Conservation (phyloP, 2,329 filamentous ascomycete genomes). For the Scedosporium aurantiacum region DNA sequence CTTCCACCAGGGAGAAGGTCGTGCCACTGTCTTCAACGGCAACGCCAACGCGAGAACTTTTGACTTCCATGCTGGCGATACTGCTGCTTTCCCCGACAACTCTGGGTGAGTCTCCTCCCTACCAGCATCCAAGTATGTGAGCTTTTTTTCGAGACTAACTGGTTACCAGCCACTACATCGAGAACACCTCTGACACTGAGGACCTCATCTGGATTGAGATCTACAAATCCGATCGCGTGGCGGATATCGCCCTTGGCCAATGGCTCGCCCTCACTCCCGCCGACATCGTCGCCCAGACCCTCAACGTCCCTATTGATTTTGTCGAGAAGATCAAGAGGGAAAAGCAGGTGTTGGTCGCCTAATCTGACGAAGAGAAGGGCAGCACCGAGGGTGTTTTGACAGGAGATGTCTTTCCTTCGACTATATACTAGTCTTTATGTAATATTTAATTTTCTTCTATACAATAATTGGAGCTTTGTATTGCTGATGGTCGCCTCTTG, state of each 20-base stretch:
- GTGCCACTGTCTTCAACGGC: slow-evolving; percentile 55
- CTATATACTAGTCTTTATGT: background rate
- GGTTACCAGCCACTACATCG: slow-evolving; percentile 48
- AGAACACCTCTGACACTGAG: slow-evolving; percentile 53
- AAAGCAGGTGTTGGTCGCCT: slow-evolving; percentile 44
- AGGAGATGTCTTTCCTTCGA: background rate
- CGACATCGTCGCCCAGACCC: slow-evolving; percentile 47
- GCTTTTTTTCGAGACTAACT: background rate
- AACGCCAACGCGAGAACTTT: slow-evolving; percentile 51
- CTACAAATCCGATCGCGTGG: slow-evolving; percentile 56
- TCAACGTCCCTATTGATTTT: slow-evolving; percentile 47
- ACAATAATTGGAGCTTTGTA: too few species aligned
- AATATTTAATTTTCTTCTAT: too few species aligned
- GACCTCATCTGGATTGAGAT: slow-evolving; percentile 59
- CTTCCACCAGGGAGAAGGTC: slow-evolving; percentile 51
- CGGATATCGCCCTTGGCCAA: slow-evolving; percentile 55
- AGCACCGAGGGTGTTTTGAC: too few species aligned
- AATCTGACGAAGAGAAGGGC: background rate
- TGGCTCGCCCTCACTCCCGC: slow-evolving; percentile 59
- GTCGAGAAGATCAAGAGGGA: slow-evolving; percentile 49
- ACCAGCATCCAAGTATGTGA: slow-evolving; percentile 8
- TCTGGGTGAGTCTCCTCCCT: slow-evolving; percentile 27
- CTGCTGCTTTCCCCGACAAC: slow-evolving; percentile 58
- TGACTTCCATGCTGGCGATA: slow-evolving; percentile 57
- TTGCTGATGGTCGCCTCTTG: too few species aligned